Base-by-base conservation (phyloP, 1,284 basidiomycete species). In the Agaricales sp. region DNA sequence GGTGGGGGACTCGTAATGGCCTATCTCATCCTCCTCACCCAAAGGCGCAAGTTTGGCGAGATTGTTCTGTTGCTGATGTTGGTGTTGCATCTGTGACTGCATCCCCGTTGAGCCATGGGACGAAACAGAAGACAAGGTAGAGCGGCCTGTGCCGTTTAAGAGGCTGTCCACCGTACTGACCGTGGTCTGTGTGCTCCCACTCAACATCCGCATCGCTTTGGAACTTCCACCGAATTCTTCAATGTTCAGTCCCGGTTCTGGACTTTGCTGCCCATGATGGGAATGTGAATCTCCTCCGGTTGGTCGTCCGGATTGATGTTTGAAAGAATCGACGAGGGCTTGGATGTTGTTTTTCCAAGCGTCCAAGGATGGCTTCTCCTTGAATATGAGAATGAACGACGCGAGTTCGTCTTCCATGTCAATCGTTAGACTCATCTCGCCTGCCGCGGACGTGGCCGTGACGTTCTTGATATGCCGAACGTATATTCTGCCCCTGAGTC, bases 401-500 rank as follows among this genome's bases (percentile, higher is more conserved):
- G 96, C 93, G 49, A 96, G 72, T 61, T 95, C 92, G 61, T 97
- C 92, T 65, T 94, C 89, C 88, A 97, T 93, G 58, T 91, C 85
- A 59, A 97, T 93, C 3, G 91, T 94, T 55, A 97, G 72, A 58
- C 84, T 91, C 66, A 92, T 76, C 64, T 95, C 90, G 38, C 82
- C 82, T 2, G 78, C 73, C 1, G 83, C 78, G 2, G 80, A 83
- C 21, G 83, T 82, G 52, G 92, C 86, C 16, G 82, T 80, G 43
- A 97, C 86, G 47, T 85, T 80, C 56, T 85, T 84, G 65, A 98
- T 94, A 64, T 97, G 93, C 25, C 87, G 78, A 45, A 97, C 84
- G 65, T 93, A 97, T 57, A 99, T 96, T 37, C 94, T 76, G 0
- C 95, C 95, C 60, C 95, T 96, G 45, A 98, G 77, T 23, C 92